Evolutionary conservation across 1,139 yeast genomes (phyloP).

Genomic region (Kurtzmaniella quercitrusa): DNA sequence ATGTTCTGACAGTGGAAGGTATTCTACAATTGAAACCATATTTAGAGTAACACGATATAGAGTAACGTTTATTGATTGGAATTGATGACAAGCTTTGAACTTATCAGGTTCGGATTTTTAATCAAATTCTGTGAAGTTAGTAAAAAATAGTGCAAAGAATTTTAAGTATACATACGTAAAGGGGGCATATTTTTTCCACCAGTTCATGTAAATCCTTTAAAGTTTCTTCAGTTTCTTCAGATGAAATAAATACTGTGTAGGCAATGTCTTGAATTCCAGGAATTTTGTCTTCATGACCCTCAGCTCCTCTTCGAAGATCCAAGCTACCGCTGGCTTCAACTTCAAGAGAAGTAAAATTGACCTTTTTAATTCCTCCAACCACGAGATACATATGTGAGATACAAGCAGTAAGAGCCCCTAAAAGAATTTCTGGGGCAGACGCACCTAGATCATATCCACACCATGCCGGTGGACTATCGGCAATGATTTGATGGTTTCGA

Average conservation of each 20-base stretch:
- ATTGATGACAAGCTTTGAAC: neutral
- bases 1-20: neutral
- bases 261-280: neutral
- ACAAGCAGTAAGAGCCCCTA: neutral
- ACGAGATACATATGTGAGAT: neutral
- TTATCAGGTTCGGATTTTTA: neutral
- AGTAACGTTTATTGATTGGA: neutral
- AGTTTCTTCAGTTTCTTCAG: neutral
- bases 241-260: neutral
- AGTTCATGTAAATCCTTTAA: neutral
- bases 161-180: neutral
- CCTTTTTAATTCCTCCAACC: neutral
- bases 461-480: conserved; percentile 4
- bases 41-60: neutral
- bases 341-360: neutral
- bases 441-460: conserved; percentile 4
- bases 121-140: neutral
- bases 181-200: neutral
- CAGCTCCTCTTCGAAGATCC: neutral
- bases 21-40: neutral
- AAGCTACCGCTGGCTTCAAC: neutral
- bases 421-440: neutral
- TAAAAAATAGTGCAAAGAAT: neutral
- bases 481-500: conserved; percentile 3
- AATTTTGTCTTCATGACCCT: neutral